Conservation (phyloP, 2,329 filamentous ascomycete species). For the Alternaria gaisen region DNA sequence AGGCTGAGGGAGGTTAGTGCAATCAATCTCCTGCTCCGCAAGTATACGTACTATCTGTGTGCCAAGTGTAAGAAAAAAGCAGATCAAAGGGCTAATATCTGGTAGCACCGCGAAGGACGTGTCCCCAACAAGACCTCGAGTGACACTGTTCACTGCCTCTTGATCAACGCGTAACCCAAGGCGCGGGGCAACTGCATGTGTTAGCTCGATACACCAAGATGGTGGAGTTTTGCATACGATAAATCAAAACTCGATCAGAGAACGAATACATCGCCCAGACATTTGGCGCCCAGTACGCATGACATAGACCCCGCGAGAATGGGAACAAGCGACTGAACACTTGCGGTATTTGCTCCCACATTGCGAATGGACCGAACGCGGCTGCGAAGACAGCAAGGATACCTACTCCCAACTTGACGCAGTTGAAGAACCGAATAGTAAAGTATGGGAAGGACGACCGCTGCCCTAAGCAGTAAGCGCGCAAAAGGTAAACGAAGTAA, state of each 20-base stretch:
- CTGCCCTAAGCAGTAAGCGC: slow-evolving; percentile 84
- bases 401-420: slow-evolving; percentile 79
- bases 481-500: slow-evolving; percentile 93
- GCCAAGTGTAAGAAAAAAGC: slow-evolving; percentile 82
- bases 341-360: slow-evolving; percentile 84
- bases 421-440: slow-evolving; percentile 78
- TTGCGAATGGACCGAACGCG: slow-evolving; percentile 90
- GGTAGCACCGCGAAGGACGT: slow-evolving; percentile 93
- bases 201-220: slow-evolving; percentile 4
- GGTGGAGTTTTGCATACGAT: slow-evolving; percentile 64
- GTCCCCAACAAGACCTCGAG: slow-evolving; percentile 90
- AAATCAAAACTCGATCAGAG: slow-evolving; percentile 81
- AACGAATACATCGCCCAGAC: slow-evolving; percentile 98
- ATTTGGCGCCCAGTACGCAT: slow-evolving; percentile 98
- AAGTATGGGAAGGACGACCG: slow-evolving; percentile 73
- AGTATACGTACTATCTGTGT: slow-evolving; percentile 71
- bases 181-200: slow-evolving; percentile 75
- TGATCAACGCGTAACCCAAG: slow-evolving; percentile 77
- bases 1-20: slow-evolving; percentile 30
- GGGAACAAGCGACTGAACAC: slow-evolving; percentile 87
- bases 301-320: slow-evolving; percentile 91
- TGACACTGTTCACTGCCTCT: slow-evolving; percentile 85
- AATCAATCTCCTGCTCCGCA: background rate
- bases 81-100: slow-evolving; percentile 79
- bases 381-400: slow-evolving; percentile 75